These are phyloP conservation scores for Syzygium jambos DNA, from an alignment of 345 rosid species.

Conservation along the genomic window DNA sequence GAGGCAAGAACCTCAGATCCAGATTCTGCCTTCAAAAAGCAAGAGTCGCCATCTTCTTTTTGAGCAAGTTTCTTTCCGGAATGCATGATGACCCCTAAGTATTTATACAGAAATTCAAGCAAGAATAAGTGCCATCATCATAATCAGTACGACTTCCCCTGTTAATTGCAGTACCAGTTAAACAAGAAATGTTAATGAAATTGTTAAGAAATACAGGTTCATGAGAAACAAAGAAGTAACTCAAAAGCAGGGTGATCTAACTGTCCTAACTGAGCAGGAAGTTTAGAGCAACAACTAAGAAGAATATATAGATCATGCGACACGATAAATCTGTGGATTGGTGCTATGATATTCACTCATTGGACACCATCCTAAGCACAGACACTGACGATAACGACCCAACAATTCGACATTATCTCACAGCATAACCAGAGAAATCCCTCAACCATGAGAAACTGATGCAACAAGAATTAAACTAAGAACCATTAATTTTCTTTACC, in stretches of 20 bases:
- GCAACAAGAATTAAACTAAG: not conserved
- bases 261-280: not conserved
- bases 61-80: slow-evolving; percentile 11
- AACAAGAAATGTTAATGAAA: not conserved
- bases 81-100: slow-evolving; percentile 25
- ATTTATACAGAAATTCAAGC: not conserved
- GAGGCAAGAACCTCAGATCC: slow-evolving; percentile 43
- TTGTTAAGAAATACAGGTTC: not conserved
- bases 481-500: not conserved
- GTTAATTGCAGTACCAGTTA: not conserved
- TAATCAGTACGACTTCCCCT: not conserved
- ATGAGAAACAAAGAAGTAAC: not conserved
- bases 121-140: not conserved
- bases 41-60: slow-evolving; percentile 19
- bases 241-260: not conserved
- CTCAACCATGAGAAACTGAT: not conserved
- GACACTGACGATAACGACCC: not conserved
- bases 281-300: not conserved
- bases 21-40: slow-evolving; percentile 10
- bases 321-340: not conserved
- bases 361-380: not conserved
- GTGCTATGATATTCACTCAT: not conserved
- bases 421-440: not conserved
- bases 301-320: not conserved
- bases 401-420: not conserved